Percentiles rank a stretch among this genome's conserved stretches.
Conservation (phyloP, 495 filamentous ascomycete genomes). For the Hypoxylon perforatum region DNA sequence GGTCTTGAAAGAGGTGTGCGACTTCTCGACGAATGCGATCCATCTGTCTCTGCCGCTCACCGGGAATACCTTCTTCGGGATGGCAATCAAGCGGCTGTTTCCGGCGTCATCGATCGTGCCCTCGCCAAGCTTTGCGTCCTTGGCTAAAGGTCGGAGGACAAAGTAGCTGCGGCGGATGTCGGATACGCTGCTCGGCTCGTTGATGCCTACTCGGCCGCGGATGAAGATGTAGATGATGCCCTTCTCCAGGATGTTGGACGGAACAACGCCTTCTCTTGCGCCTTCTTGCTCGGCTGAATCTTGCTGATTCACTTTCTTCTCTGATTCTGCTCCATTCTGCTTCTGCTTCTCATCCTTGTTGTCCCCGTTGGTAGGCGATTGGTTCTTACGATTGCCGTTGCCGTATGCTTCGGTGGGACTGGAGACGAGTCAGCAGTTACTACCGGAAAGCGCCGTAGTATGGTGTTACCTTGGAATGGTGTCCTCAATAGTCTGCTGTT, state of each 20-base stretch:
- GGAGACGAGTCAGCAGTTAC: conserved; percentile 10
- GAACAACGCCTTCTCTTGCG: conserved; percentile 65
- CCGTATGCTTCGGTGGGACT: conserved; percentile 43
- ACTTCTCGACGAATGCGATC: conserved; percentile 87
- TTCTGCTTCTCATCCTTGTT: conserved; percentile 5
- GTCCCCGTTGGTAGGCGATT: conserved; percentile 3
- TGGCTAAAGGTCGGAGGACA: conserved; percentile 79
- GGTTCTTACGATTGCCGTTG: conserved; percentile 20
- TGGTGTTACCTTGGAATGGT: conserved; percentile 35
- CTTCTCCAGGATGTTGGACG: conserved; percentile 87
- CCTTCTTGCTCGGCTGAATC: conserved; percentile 32
- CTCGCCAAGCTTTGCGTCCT: conserved; percentile 72
- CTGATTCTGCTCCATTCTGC: conserved; percentile 2
- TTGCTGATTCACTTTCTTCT: conserved; percentile 22
- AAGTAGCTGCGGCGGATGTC: conserved; percentile 86
- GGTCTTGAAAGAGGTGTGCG: conserved; percentile 71
- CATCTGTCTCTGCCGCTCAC: conserved; percentile 77
- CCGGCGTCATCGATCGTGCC: conserved; percentile 72
- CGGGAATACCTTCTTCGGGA: conserved; percentile 91
- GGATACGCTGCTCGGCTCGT: conserved; percentile 73
- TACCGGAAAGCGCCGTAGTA: not conserved
- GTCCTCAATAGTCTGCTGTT: conserved; percentile 44
- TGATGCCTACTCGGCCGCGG: conserved; percentile 77
- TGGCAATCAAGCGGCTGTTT: conserved; percentile 75
- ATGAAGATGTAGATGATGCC: conserved; percentile 96